A percentile compares a stretch with the other conserved stretches of the same genome.
Evolutionary conservation across 306 rosid genomes (phyloP).

Genomic region (Lathyrus aphaca): DNA sequence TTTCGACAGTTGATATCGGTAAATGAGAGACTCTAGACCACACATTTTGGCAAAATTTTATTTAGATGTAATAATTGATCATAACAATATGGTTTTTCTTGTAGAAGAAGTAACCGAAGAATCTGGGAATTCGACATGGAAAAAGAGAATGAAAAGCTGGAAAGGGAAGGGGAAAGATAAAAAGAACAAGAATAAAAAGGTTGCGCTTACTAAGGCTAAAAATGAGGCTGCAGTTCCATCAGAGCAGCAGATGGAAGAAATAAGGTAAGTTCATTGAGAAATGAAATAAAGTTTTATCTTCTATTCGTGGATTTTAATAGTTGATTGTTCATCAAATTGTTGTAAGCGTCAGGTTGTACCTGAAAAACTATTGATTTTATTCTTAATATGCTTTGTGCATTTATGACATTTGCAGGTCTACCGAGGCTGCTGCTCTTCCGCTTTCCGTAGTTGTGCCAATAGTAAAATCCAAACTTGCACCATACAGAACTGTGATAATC

Average conservation of each 20-base stretch:
- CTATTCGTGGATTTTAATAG: too few species aligned
- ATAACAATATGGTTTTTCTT: slow-evolving; percentile 38
- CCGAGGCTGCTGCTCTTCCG: slow-evolving; percentile 59
- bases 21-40: slow-evolving; percentile 32
- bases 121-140: slow-evolving; percentile 86
- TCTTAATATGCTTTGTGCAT: slow-evolving; percentile 1
- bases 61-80: slow-evolving; percentile 4
- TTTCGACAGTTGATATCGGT: slow-evolving; percentile 83
- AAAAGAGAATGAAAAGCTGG: slow-evolving; percentile 87
- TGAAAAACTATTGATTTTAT: neutral
- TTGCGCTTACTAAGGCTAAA: slow-evolving; percentile 49
- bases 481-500: slow-evolving; percentile 78
- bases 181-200: slow-evolving; percentile 81
- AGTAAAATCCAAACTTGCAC: slow-evolving; percentile 63
- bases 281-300: neutral
- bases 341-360: neutral
- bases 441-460: slow-evolving; percentile 72
- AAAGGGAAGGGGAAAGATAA: slow-evolving; percentile 97
- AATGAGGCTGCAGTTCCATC: slow-evolving; percentile 62
- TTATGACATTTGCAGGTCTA: slow-evolving; percentile 53
- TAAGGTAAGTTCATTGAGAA: slow-evolving; percentile 51
- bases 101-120: slow-evolving; percentile 88
- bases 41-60: slow-evolving; percentile 26
- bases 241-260: slow-evolving; percentile 83
- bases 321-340: too few species aligned